Evolutionary conservation across 2,329 filamentous ascomycete genomes (phyloP), one percentile per base, ranked within the genome.

Genomic region (Cladosporium sp.): DNA sequence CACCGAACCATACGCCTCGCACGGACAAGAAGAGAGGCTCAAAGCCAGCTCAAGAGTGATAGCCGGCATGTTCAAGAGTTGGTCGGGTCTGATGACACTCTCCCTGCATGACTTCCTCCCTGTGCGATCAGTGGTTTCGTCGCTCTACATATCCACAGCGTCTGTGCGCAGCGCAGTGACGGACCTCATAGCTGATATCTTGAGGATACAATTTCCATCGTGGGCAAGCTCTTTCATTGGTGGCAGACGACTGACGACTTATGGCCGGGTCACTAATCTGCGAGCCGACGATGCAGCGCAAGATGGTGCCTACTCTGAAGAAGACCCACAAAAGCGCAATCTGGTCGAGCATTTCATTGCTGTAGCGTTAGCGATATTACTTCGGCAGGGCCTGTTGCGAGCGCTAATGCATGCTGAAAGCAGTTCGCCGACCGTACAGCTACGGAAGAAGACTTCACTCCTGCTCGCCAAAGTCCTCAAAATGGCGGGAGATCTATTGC

Each of bases 161-260:
- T 74, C 79, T 58, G 79, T 83, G 8, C 76, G 84, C 49, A 91
- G 96, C 68, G 87, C 92, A 0, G 85, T 97, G 17, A 80, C 99
- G 60, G 94, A 99, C 70, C 78, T 99, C 12, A 75, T 99, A 17
- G 97, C 95, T 65, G 85, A 87, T 65, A 81, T 87, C 19, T 75
- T 99, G 52, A 86, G 93, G 35, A 97, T 99, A 69, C 97, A 97
- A 65, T 88, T 92, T 58, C 86, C 94, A 42, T 87, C 91, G 8
- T 99, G 94, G 94, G 95, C 94, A 7, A 92, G 91, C 0, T 95
- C 93, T 0, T 99, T 96, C 71, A 82, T 99, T 47, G 94, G 95
- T 35, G 95, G 94, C 7, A 84, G 94, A 63, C 83, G 95, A 59
- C 78, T 99, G 47, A 99, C 95, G 0, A 99, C 94, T 0, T 99